These are phyloP conservation scores for Cymodocea nodosa DNA, from an alignment of 116 monocot genomes.

Conservation along the genomic window DNA sequence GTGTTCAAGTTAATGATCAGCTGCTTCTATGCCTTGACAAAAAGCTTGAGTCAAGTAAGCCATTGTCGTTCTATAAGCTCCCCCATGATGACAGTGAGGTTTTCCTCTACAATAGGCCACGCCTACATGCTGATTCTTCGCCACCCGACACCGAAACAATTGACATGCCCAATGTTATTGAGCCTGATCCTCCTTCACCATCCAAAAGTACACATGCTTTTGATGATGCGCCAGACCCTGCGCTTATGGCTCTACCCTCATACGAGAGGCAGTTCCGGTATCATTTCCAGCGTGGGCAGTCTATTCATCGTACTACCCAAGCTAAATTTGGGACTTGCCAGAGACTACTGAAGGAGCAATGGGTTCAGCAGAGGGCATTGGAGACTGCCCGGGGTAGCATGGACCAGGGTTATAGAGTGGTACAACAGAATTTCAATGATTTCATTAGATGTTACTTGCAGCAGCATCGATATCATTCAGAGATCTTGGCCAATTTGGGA, in stretches of 20 bases:
- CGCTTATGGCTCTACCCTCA: conserved; percentile 74
- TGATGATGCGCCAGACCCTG: conserved; percentile 70
- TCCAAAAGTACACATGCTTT: conserved; percentile 42
- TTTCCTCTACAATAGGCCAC: conserved; percentile 66
- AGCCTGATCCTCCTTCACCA: conserved; percentile 46
- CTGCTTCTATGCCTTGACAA: conserved; percentile 61
- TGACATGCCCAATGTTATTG: conserved; percentile 20
- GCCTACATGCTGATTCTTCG: conserved; percentile 38
- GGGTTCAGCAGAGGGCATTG: conserved; percentile 78
- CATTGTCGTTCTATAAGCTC: conserved; percentile 64
- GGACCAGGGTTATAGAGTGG: conserved; percentile 44
- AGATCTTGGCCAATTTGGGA: conserved; percentile 54
- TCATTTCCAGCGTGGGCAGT: conserved; percentile 71
- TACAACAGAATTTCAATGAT: conserved; percentile 59
- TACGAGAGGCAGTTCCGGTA: conserved; percentile 77
- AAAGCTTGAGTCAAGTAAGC: conserved; percentile 50
- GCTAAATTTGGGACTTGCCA: conserved; percentile 57
- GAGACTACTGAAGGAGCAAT: conserved; percentile 67
- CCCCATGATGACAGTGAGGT: conserved; percentile 77
- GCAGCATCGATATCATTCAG: conserved; percentile 58
- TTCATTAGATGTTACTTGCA: conserved; percentile 54
- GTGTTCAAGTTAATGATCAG: conserved; percentile 42
- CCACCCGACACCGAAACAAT: conserved; percentile 46
- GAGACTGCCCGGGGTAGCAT: conserved; percentile 74
- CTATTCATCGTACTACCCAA: conserved; percentile 27